Conservation (phyloP, 768 basidiomycete genomes). For the Lepiota venenata region DNA sequence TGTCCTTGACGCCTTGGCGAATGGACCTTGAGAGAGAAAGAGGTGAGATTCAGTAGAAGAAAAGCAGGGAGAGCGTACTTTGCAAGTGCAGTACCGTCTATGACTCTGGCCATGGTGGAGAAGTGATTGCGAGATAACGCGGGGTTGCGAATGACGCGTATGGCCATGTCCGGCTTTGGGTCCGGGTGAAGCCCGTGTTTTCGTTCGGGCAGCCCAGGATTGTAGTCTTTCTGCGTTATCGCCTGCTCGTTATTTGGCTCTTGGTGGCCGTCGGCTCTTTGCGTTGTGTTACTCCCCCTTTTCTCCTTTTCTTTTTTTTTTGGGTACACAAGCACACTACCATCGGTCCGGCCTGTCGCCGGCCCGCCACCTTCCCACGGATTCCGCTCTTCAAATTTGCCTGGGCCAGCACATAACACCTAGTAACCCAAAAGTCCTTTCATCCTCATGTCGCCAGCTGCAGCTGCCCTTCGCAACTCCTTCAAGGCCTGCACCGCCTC, state of each 20-base stretch:
- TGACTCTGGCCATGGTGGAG: constrained; percentile 47
- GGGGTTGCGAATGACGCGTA: constrained; percentile 17
- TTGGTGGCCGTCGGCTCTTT: no score
- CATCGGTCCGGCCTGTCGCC: background rate
- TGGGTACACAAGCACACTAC: background rate
- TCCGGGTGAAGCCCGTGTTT: constrained; percentile 16
- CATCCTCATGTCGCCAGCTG: constrained; percentile 17
- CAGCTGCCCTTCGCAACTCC: constrained; percentile 41
- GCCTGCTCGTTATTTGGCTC: background rate
- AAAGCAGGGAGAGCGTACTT: constrained; percentile 52
- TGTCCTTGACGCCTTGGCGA: constrained; percentile 69
- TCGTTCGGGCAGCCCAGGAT: background rate
- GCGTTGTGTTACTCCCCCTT: background rate
- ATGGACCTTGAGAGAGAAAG: constrained; percentile 56
- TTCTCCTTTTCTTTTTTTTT: background rate
- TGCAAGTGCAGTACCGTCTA: constrained; percentile 83
- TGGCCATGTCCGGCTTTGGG: constrained; percentile 15
- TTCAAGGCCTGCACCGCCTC: constrained; percentile 60
- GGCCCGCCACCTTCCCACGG: constrained; percentile 8
- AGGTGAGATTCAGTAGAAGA: background rate
- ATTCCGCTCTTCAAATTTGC: constrained; percentile 3
- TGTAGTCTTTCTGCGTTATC: background rate
- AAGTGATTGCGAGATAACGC: constrained; percentile 36
- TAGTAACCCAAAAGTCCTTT: constrained; percentile 1
- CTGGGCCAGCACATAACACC: constrained; percentile 2